Evolutionary conservation across 2,329 filamentous ascomycete genomes (phyloP), one percentile per base, ranked within the genome.

Genomic region (Venturia nashicola): DNA sequence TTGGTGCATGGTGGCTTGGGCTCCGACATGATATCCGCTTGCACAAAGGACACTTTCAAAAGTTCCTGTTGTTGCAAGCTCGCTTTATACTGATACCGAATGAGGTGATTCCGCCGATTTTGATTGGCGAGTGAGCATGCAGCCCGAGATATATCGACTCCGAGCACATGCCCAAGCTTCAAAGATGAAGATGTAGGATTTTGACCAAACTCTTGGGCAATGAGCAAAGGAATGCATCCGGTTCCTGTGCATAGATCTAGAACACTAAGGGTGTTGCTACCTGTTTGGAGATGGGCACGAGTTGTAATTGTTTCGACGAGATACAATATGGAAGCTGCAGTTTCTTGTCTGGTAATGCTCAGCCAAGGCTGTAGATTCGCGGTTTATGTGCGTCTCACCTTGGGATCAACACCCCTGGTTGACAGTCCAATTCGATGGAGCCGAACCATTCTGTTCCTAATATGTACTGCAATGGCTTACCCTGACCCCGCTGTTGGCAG

Each of bases 201-300:
- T 5, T 16, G 46, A 27, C 6, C 46, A 12, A 51, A 27, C 20
- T 27, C 20, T 16, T 51, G 46, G 20, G 46, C 46, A 32, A 51
- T 20, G 11, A 51, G 46, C 9, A 97, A 81, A 0, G 91, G 83
- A 67, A 97, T 96, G 75, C 93, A 97, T 5, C 94, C 94, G 5
- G 89, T 90, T 11, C 94, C 94, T 0, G 91, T 92, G 74, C 94
- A 97, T 39, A 97, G 79, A 73, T 99, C 94, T 9, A 97, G 74
- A 48, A 97, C 78, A 14, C 80, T 82, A 14, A 95, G 69, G 18
- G 44, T 68, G 68, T 34, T 64, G 46, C 12, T 2, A 23, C 14
- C 11, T 5, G 46, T 14, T 27, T 14, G 9, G 14, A 27, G 20
- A 2, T 6, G 46, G 12, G 20, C 20, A 20, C 46, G 46, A 5